Conservation (phyloP, 306 rosid species). For the Macrotyloma uniflorum region DNA sequence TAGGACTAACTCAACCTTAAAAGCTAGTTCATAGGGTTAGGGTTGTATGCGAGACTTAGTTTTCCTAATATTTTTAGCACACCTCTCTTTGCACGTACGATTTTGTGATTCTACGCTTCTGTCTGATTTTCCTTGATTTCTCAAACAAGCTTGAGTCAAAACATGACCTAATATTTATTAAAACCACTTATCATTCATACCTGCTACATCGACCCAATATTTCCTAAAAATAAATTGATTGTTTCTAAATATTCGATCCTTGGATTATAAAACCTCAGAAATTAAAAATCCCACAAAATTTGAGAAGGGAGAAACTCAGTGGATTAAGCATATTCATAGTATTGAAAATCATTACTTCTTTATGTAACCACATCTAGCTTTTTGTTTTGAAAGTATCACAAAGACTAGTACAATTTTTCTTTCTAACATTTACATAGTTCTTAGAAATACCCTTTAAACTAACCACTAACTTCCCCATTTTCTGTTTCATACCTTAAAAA, state of each 20-base stretch:
- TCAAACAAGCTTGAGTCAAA: neutral
- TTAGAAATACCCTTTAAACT: neutral
- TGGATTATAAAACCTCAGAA: neutral
- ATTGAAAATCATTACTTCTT: neutral
- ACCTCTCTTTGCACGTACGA: neutral
- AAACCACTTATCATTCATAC: neutral
- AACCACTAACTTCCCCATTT: neutral
- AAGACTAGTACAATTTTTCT: neutral
- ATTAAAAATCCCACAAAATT: too few relatives aligned
- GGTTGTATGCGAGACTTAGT: too few relatives aligned
- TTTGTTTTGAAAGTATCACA: constrained; percentile 7
- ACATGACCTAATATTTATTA: neutral
- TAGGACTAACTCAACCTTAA: too few relatives aligned
- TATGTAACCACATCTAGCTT: neutral
- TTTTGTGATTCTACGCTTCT: neutral
- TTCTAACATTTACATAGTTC: neutral
- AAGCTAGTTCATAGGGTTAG: too few relatives aligned
- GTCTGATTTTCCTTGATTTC: neutral
- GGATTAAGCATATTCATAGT: neutral
- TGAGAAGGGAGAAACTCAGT: neutral
- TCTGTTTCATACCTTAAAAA: neutral
- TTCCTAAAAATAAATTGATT: neutral
- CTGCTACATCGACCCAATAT: neutral
- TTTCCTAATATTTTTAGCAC: too few relatives aligned
- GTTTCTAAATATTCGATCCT: neutral